These are phyloP conservation scores for Xylaria sp. DNA, from an alignment of 2,329 filamentous ascomycete genomes.

Conservation along the genomic window DNA sequence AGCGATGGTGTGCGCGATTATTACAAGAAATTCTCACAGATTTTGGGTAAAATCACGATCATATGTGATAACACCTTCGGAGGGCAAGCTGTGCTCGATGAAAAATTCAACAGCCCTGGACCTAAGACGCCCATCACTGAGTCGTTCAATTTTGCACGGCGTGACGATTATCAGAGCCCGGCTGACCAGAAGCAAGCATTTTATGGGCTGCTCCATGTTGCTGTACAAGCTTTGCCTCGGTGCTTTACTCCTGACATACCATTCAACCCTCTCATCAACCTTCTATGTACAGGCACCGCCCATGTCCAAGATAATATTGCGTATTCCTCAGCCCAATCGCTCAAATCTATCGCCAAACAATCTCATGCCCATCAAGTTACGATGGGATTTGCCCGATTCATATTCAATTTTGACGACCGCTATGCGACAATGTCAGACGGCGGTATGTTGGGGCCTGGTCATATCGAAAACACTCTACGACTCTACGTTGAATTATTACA, in stretches of 20 bases:
- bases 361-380: conserved; percentile 94
- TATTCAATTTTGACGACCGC: conserved; percentile 97
- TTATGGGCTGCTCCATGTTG: conserved; percentile 94
- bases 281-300: conserved; percentile 95
- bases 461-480: conserved; percentile 93
- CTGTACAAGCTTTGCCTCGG: conserved; percentile 93
- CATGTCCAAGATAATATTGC: conserved; percentile 95
- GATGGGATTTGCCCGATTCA: conserved; percentile 95
- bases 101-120: conserved; percentile 87
- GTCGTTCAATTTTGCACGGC: conserved; percentile 88
- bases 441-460: conserved; percentile 90
- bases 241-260: conserved; percentile 91
- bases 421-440: conserved; percentile 99
- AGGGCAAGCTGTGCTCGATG: conserved; percentile 92
- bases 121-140: conserved; percentile 96
- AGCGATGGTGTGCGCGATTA: conserved; percentile 84
- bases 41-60: conserved; percentile 93
- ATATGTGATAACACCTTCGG: conserved; percentile 98
- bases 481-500: conserved; percentile 93
- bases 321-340: conserved; percentile 86
- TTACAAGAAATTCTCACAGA: conserved; percentile 92
- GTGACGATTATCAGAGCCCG: conserved; percentile 78
- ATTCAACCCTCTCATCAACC: conserved; percentile 92
- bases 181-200: conserved; percentile 92
- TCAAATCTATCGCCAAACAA: conserved; percentile 95